Evolutionary conservation across 345 rosid species (phyloP).

Genomic region (Moricandia arvensis): DNA sequence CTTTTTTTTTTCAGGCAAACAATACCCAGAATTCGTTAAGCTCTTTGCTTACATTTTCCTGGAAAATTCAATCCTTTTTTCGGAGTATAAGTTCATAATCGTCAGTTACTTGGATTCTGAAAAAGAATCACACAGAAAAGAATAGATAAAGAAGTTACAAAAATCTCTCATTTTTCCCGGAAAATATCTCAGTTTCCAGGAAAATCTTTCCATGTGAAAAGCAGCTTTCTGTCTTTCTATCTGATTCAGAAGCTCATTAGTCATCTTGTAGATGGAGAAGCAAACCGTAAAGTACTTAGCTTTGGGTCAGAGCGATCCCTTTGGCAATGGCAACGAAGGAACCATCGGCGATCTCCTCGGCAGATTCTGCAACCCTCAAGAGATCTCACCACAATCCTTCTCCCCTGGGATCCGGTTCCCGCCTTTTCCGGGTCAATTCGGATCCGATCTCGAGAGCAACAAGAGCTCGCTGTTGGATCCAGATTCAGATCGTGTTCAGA

Average conservation of each 20-base stretch:
- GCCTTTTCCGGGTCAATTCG: not conserved
- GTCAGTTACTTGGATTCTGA: not conserved
- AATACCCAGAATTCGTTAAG: conserved; percentile 3
- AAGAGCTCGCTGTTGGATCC: conserved; percentile 28
- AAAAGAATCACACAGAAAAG: not conserved
- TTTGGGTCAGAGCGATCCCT: conserved; percentile 49
- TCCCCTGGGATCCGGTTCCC: conserved; percentile 33
- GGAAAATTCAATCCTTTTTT: conserved; percentile 9
- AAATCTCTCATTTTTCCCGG: not conserved
- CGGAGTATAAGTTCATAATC: not conserved
- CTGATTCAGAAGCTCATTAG: conserved; percentile 19
- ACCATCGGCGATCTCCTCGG: conserved; percentile 72
- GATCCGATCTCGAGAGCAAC: conserved; percentile 11
- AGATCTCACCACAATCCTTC: conserved; percentile 62
- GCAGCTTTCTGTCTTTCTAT: not conserved
- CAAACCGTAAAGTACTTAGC: conserved; percentile 26
- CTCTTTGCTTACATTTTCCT: conserved; percentile 8
- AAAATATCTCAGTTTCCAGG: not conserved
- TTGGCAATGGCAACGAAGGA: conserved; percentile 42
- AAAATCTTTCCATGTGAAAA: conserved; percentile 4
- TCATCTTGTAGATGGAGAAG: conserved; percentile 28
- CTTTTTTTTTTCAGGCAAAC: not conserved
- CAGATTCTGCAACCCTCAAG: conserved; percentile 58
- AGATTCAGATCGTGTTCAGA: conserved; percentile 26
- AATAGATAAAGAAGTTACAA: not conserved